A percentile compares a stretch with the other conserved stretches of the same genome.
Evolutionary conservation across 305 asterid species (phyloP).

Genomic region (Fraxinus baroniana): DNA sequence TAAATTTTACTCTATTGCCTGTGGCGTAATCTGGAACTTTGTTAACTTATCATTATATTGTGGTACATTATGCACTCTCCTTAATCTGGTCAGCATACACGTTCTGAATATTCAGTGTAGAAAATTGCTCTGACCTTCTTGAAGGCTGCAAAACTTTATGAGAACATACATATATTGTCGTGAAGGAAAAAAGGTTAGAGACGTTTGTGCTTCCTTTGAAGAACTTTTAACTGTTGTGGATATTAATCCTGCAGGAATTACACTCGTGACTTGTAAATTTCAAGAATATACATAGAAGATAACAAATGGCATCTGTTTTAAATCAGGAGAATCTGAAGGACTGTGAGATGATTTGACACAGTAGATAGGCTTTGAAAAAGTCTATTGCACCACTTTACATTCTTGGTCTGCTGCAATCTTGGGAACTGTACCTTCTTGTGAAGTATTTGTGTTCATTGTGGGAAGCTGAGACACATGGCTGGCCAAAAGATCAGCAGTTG

Average conservation of each 20-base stretch:
- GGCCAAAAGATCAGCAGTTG: conserved; percentile 17
- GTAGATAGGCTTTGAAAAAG: conserved; percentile 10
- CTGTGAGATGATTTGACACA: neutral
- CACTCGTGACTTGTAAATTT: conserved; percentile 5
- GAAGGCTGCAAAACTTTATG: neutral
- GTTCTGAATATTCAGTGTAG: neutral
- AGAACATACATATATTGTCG: neutral
- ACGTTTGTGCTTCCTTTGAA: neutral
- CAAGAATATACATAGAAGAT: neutral
- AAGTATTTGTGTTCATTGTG: neutral
- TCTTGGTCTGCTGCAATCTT: neutral
- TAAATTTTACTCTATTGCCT: neutral
- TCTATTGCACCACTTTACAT: neutral
- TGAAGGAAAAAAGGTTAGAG: neutral
- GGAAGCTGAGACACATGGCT: conserved; percentile 24
- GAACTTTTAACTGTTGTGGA: neutral
- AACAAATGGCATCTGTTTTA: neutral
- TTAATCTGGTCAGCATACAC: neutral
- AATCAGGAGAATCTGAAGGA: conserved; percentile 8
- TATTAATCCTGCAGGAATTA: conserved; percentile 23
- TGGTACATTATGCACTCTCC: neutral
- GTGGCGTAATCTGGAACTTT: neutral
- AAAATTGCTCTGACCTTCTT: neutral
- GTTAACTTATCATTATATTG: neutral
- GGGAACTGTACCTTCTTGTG: neutral